Evolutionary conservation across 2,329 filamentous ascomycete species (phyloP), one percentile per base, ranked within the genome.

Genomic region (Dactylonectria macrodidyma): DNA sequence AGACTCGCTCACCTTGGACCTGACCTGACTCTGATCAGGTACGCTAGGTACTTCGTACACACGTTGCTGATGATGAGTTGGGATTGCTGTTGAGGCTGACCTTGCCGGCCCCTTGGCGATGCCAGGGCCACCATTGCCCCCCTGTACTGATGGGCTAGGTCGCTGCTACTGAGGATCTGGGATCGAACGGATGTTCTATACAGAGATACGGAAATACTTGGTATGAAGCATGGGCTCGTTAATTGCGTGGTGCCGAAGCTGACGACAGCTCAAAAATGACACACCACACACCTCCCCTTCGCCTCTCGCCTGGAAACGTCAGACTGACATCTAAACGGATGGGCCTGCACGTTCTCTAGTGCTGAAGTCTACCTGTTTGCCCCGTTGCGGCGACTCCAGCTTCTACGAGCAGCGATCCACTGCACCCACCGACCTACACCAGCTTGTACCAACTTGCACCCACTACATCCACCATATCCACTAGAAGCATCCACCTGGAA

Each of bases 361-460:
- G 5, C 36, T 52, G 48, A 19, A 19, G 19, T 19, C 19, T 34
- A 22, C 48, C 48, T n/a, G 24, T 51, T 33, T 51, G 22, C 48
- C 24, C 48, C 48, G 24, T 51, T 30, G 8, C 26, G 26, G 26
- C 16, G 50, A 30, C 26, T 52, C 50, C 26, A 19, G 50, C 50
- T 44, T 58, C 44, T 59, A 33, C 51, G 38, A 26, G 41, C 62
- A 16, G 33, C 44, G 62, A 59, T 59, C 62, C 62, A 65, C 62
- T 47, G 36, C 50, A 59, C 55, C 62, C 62, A 65, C 62, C 55
- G 36, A 55, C 38, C 22, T 19, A 44, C 19, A 19, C 19, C 19
- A 19, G 19, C 19, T 19, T 19, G 19, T 19, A 19, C 19, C 19
- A 19, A 19, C 19, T 19, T 52, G 36, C 14, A 54, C n/a, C n/a